Percentiles rank a stretch among this genome's conserved stretches.
phyloP scores from a whole-genome alignment of 1,284 basidiomycete genomes.

The Ceratobasidium papillatum region DNA sequence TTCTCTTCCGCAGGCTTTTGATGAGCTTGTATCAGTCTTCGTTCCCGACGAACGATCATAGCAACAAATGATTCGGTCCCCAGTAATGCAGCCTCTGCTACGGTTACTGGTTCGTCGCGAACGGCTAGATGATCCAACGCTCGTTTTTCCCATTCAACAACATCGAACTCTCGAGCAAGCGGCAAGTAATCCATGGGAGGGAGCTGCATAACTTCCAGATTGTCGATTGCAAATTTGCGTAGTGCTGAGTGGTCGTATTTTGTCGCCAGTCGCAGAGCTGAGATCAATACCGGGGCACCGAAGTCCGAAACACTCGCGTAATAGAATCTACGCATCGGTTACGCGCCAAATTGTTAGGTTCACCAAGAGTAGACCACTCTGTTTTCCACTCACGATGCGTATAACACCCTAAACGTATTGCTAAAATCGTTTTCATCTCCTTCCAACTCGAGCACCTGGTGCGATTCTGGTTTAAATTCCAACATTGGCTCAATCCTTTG shows the following conservation, averaged over 20 bases:
- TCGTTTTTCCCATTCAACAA: not conserved
- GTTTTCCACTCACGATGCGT: slow-evolving; percentile 7
- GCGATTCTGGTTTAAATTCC: not conserved
- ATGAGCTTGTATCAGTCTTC: not conserved
- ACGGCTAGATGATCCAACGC: slow-evolving; percentile 9
- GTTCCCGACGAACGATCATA: not conserved
- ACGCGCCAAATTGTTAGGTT: no score
- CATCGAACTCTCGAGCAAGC: slow-evolving; percentile 16
- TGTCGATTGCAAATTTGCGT: slow-evolving; percentile 56
- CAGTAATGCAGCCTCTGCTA: slow-evolving; percentile 9
- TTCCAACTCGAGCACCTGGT: not conserved
- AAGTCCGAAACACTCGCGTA: not conserved
- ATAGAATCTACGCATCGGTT: no score
- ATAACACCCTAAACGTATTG: slow-evolving; percentile 18
- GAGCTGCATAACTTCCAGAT: slow-evolving; percentile 50
- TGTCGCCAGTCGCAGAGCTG: slow-evolving; percentile 42
- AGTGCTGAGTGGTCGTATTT: slow-evolving; percentile 57
- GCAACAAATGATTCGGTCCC: slow-evolving; percentile 12
- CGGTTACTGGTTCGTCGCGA: slow-evolving; percentile 21
- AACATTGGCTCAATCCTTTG: not conserved
- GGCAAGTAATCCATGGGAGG: not conserved
- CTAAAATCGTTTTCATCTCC: slow-evolving; percentile 16
- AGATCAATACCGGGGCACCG: slow-evolving; percentile 49
- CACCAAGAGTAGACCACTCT: no score
- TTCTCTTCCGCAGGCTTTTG: not conserved